Conservation (phyloP, 2,329 filamentous ascomycete species). For the Myriosclerotinia scirpicola region DNA sequence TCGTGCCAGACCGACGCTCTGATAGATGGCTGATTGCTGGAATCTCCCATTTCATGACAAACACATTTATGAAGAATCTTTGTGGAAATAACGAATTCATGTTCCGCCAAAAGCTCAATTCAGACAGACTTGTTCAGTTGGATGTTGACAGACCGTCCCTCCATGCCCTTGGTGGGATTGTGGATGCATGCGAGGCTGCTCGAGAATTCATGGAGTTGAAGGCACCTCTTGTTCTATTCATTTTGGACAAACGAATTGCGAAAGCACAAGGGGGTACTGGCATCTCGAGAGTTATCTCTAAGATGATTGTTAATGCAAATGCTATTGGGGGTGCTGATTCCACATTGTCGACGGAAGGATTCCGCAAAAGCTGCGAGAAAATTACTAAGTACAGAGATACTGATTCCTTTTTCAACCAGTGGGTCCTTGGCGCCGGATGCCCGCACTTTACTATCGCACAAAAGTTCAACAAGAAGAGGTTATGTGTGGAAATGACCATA, state of each 20-base stretch:
- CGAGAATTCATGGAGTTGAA: slow-evolving; percentile 89
- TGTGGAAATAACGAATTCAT: slow-evolving; percentile 95
- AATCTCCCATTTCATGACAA: slow-evolving; percentile 91
- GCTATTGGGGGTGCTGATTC: slow-evolving; percentile 72
- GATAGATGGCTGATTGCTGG: slow-evolving; percentile 91
- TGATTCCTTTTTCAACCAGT: slow-evolving; percentile 90
- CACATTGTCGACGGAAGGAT: slow-evolving; percentile 70
- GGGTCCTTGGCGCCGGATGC: slow-evolving; percentile 85
- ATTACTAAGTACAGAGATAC: slow-evolving; percentile 76
- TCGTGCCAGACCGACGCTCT: slow-evolving; percentile 75
- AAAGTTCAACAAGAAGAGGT: slow-evolving; percentile 94
- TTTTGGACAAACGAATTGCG: slow-evolving; percentile 84
- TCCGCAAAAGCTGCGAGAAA: slow-evolving; percentile 83
- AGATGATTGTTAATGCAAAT: slow-evolving; percentile 82
- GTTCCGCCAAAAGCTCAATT: slow-evolving; percentile 81
- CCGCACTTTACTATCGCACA: slow-evolving; percentile 84
- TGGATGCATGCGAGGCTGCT: slow-evolving; percentile 82
- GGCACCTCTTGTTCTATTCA: slow-evolving; percentile 86
- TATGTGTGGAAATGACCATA: slow-evolving; percentile 90
- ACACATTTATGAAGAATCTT: slow-evolving; percentile 84
- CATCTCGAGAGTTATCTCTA: slow-evolving; percentile 80
- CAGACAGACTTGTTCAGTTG: slow-evolving; percentile 77
- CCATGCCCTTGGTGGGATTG: slow-evolving; percentile 71
- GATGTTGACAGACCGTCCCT: slow-evolving; percentile 83
- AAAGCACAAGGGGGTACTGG: slow-evolving; percentile 82